These are phyloP conservation scores for Luffa acutangula DNA, from an alignment of 306 rosid species.

Conservation along the genomic window DNA sequence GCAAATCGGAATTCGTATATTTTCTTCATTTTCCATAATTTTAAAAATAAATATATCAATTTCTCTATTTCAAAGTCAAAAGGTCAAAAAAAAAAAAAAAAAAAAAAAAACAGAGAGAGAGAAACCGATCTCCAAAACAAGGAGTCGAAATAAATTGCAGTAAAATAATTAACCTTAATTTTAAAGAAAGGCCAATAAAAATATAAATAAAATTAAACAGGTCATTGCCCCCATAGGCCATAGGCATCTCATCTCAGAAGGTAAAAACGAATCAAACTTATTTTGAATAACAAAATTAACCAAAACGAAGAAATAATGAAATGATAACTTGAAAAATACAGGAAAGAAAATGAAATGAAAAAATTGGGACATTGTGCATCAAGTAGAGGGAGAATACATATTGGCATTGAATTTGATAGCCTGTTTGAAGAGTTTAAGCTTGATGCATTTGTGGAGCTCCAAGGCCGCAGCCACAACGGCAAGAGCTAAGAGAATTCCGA, in stretches of 20 bases:
- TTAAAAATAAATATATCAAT: neutral
- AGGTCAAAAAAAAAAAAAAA: no score
- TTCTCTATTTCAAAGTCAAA: neutral
- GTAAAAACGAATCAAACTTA: neutral
- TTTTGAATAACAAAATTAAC: neutral
- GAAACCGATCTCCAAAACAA: neutral
- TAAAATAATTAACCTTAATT: neutral
- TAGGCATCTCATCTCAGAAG: neutral
- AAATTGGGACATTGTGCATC: no score
- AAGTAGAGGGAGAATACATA: conserved; percentile 10
- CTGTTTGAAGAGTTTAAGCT: neutral
- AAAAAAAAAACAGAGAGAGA: no score
- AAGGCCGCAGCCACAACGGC: conserved; percentile 14
- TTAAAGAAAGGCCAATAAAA: neutral
- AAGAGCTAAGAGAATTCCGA: conserved; percentile 26
- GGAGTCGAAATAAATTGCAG: neutral
- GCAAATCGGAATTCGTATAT: neutral
- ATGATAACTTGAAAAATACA: neutral
- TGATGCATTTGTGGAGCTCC: conserved; percentile 28
- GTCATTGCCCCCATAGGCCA: no score
- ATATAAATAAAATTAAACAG: neutral
- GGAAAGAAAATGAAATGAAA: neutral
- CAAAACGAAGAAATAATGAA: neutral
- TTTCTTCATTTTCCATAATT: neutral
- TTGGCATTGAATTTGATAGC: conserved; percentile 15